phyloP scores from a whole-genome alignment of 208 protist species.

The Porcisia hertigi region DNA sequence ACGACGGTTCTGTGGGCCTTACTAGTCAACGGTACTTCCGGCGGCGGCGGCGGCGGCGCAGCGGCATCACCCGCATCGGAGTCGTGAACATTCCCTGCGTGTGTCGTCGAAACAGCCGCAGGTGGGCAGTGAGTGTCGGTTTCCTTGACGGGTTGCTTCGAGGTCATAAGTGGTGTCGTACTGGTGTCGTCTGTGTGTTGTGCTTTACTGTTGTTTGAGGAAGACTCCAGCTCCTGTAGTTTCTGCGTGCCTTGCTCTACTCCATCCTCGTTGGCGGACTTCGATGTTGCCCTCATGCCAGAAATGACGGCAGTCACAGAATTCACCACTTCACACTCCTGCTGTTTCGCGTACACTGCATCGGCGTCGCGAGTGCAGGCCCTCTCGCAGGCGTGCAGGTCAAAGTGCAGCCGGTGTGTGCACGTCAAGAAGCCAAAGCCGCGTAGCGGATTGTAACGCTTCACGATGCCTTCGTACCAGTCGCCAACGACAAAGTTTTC shows the following conservation, averaged over 20 bases:
- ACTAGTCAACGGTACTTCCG: not conserved
- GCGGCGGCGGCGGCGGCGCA: not conserved
- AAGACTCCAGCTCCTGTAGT: not conserved
- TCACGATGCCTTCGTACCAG: slow-evolving; percentile 70
- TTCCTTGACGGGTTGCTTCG: slow-evolving; percentile 1
- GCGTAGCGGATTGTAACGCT: slow-evolving; percentile 75
- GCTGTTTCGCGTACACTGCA: slow-evolving; percentile 21
- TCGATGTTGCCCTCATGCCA: not conserved
- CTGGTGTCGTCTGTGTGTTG: not conserved
- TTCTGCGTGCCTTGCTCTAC: not conserved
- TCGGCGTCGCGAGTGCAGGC: slow-evolving; percentile 22
- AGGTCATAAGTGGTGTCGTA: not conserved
- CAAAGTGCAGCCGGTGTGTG: slow-evolving; percentile 35
- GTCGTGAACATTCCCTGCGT: not conserved
- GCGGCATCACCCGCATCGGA: not conserved
- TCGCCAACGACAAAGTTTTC: slow-evolving; percentile 39
- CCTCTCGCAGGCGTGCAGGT: slow-evolving; percentile 24
- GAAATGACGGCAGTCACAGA: slow-evolving; percentile 1
- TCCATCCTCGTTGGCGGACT: not conserved
- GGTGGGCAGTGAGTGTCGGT: not conserved
- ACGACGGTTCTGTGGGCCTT: slow-evolving; percentile 33
- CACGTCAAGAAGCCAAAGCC: slow-evolving; percentile 77
- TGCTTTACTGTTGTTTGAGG: not conserved
- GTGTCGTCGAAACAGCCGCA: not conserved
- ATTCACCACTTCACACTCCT: slow-evolving; percentile 9